These are phyloP conservation scores for Neonectria neomacrospora DNA, from an alignment of 2,329 filamentous ascomycete genomes.

Conservation along the genomic window DNA sequence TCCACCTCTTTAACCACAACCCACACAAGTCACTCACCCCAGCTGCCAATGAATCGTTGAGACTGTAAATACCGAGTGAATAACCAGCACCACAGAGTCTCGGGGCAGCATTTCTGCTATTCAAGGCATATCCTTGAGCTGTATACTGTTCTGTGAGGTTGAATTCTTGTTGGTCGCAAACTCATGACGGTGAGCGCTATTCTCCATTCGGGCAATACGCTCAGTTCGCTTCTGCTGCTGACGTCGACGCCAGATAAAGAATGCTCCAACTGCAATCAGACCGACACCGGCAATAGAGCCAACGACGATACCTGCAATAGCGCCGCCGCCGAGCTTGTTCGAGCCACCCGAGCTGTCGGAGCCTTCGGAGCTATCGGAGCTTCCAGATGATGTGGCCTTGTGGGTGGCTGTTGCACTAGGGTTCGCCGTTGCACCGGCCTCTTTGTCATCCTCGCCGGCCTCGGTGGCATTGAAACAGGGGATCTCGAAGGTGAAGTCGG, in stretches of 20 bases:
- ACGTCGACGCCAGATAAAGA: constrained; percentile 61
- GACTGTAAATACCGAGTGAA: not conserved
- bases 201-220: constrained; percentile 15
- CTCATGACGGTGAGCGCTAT: not conserved
- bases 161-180: constrained; percentile 9
- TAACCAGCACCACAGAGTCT: not conserved
- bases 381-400: not conserved
- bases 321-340: constrained; percentile 68
- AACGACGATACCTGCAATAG: constrained; percentile 73
- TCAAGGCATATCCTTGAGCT: constrained; percentile 1
- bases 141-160: constrained; percentile 6
- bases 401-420: constrained; percentile 33
- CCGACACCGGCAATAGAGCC: constrained; percentile 72
- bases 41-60: not conserved
- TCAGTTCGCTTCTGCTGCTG: constrained; percentile 35
- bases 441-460: constrained; percentile 41
- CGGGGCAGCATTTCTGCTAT: too few species aligned
- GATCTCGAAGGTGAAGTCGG: constrained; percentile 48
- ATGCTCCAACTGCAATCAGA: constrained; percentile 67
- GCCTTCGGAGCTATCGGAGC: not conserved
- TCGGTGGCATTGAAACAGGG: constrained; percentile 59
- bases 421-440: constrained; percentile 25
- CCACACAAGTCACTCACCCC: not conserved
- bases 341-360: constrained; percentile 50
- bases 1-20: not conserved